Evolutionary conservation across 441 rosid genomes (phyloP).

Genomic region (Macaranga tanarius): DNA sequence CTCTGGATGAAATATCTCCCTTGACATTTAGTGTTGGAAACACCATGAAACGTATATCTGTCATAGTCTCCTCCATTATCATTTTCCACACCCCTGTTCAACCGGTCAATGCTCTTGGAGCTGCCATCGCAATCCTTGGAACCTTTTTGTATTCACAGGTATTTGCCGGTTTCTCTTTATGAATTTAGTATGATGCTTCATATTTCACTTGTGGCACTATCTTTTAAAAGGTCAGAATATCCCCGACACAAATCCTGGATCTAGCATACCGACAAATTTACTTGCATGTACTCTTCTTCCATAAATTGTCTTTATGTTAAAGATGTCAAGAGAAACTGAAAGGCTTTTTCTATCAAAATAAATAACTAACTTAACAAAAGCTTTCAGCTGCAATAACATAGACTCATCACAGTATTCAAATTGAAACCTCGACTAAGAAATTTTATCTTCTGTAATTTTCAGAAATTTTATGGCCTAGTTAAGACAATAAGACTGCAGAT

Average conservation of each 20-base stretch:
- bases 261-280: slow-evolving; percentile 2
- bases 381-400: background rate
- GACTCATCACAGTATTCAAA: background rate
- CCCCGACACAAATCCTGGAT: slow-evolving; percentile 9
- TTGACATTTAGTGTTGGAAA: slow-evolving; percentile 89
- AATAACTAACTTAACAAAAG: background rate
- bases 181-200: slow-evolving; percentile 3
- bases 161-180: slow-evolving; percentile 30
- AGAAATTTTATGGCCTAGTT: background rate
- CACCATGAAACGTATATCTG: slow-evolving; percentile 92
- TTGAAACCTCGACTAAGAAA: background rate
- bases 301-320: background rate
- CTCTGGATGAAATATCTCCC: slow-evolving; percentile 87
- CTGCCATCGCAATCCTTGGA: slow-evolving; percentile 87
- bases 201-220: slow-evolving; percentile 15
- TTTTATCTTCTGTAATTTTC: background rate
- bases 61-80: slow-evolving; percentile 86
- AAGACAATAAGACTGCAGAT: too few species aligned
- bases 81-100: slow-evolving; percentile 82
- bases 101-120: slow-evolving; percentile 88
- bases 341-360: background rate
- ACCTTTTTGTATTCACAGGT: slow-evolving; percentile 97
- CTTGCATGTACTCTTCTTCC: background rate
- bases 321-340: slow-evolving; percentile 1
- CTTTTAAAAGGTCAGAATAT: slow-evolving; percentile 17